phyloP scores from a whole-genome alignment of 768 basidiomycete genomes.

The Termitomyces sp. region DNA sequence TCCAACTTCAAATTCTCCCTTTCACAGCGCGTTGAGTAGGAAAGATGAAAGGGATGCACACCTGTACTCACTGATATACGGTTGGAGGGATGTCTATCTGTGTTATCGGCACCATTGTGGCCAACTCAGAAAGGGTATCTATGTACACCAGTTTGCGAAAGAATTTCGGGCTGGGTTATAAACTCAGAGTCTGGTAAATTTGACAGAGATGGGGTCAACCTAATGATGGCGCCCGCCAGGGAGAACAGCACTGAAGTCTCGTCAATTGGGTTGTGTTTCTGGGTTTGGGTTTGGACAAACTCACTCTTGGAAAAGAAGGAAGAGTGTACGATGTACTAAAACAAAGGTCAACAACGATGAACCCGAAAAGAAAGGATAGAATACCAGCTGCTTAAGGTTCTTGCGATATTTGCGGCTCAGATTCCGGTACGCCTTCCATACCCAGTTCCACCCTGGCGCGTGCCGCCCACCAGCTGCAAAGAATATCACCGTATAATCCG shows the following conservation, averaged over 20 bases:
- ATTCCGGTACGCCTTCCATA: constrained; percentile 86
- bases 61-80: constrained; percentile 65
- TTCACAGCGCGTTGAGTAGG: background rate
- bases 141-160: constrained; percentile 80
- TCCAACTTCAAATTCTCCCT: constrained; percentile 83
- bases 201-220: constrained; percentile 32
- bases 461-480: constrained; percentile 76
- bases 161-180: constrained; percentile 70
- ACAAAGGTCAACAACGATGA: background rate
- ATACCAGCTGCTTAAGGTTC: constrained; percentile 77
- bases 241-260: constrained; percentile 72
- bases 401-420: constrained; percentile 81
- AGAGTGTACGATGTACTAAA: constrained; percentile 80
- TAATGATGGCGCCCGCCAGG: constrained; percentile 82
- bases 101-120: constrained; percentile 72
- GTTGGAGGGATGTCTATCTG: constrained; percentile 84
- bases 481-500: constrained; percentile 85
- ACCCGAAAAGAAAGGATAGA: background rate
- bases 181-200: background rate
- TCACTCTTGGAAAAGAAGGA: constrained; percentile 85
- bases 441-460: constrained; percentile 83
- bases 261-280: constrained; percentile 4
- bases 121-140: constrained; percentile 72
- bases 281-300: constrained; percentile 13
- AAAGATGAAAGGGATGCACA: background rate